These are phyloP conservation scores for Trichosporon sp. DNA, from an alignment of 1,284 basidiomycete genomes.

Conservation along the genomic window DNA sequence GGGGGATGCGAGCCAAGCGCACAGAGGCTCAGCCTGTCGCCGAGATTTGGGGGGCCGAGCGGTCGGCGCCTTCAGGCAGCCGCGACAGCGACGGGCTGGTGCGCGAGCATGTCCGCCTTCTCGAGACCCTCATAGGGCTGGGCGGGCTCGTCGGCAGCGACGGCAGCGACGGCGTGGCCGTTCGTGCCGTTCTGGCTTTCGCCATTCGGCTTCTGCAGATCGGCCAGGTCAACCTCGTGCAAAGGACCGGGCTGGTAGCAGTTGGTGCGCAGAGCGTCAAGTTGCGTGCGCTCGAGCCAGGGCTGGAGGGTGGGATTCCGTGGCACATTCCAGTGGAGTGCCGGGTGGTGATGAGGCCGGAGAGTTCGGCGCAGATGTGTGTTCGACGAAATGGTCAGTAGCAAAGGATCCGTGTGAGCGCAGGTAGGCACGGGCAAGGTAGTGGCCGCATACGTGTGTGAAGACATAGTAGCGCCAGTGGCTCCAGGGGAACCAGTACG, in stretches of 20 bases:
- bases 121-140: background rate
- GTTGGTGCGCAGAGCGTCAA: conserved; percentile 49
- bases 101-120: conserved; percentile 10
- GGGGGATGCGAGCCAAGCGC: background rate
- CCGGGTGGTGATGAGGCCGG: background rate
- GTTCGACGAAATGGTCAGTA: conserved; percentile 22
- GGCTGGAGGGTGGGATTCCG: conserved; percentile 34
- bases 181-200: background rate
- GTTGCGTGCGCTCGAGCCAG: conserved; percentile 47
- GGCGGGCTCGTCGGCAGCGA: background rate
- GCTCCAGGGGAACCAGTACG: conserved; percentile 51
- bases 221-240: conserved; percentile 41
- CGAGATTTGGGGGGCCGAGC: too few species aligned
- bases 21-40: background rate
- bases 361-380: conserved; percentile 13
- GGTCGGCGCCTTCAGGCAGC: background rate
- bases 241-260: conserved; percentile 52
- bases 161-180: conserved; percentile 9
- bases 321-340: conserved; percentile 4
- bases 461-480: conserved; percentile 54
- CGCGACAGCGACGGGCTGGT: conserved; percentile 6
- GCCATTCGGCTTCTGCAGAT: background rate
- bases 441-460: conserved; percentile 50
- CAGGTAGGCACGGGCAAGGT: conserved; percentile 36
- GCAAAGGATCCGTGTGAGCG: conserved; percentile 47